Percentiles rank a stretch among this genome's conserved stretches.
These are phyloP conservation scores for Fomitopsis palustris DNA, from an alignment of 1,284 basidiomycete genomes.

Conservation along the genomic window DNA sequence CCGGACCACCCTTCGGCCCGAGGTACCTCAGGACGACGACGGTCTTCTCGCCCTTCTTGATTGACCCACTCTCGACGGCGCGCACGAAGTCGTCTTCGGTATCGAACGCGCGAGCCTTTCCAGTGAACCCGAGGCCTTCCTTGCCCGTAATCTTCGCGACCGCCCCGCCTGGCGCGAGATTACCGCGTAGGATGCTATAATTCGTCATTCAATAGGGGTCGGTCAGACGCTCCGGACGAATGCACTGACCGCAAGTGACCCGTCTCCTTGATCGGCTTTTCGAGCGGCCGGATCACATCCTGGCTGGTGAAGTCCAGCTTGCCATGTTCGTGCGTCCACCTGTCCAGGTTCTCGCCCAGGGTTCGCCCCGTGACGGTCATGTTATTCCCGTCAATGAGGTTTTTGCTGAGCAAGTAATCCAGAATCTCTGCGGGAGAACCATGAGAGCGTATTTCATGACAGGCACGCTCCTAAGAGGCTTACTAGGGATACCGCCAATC, in stretches of 20 bases:
- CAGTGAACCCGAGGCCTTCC: constrained; percentile 82
- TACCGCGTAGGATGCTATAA: constrained; percentile 74
- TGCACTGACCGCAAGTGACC: constrained; percentile 79
- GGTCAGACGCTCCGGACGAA: not conserved
- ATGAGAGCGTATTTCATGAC: constrained; percentile 2
- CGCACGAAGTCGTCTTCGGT: constrained; percentile 77
- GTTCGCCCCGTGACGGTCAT: constrained; percentile 88
- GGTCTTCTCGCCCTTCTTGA: constrained; percentile 86
- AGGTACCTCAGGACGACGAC: constrained; percentile 89
- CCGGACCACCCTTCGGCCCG: constrained; percentile 87
- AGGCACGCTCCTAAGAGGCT: constrained; percentile 23
- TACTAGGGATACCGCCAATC: constrained; percentile 86
- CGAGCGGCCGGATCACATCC: constrained; percentile 81
- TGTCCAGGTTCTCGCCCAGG: constrained; percentile 84
- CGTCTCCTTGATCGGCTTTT: constrained; percentile 84
- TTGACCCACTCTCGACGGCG: constrained; percentile 77
- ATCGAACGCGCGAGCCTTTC: constrained; percentile 83
- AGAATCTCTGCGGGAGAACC: constrained; percentile 61
- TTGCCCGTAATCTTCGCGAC: constrained; percentile 95
- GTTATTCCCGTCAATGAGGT: constrained; percentile 80
- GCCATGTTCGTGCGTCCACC: constrained; percentile 78
- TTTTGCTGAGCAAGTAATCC: constrained; percentile 78
- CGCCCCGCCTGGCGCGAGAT: constrained; percentile 91
- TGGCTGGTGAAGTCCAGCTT: constrained; percentile 68
- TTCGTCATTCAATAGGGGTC: not conserved